phyloP scores from a whole-genome alignment of 192 early-diverging fungal genomes.

The Podila horticola region DNA sequence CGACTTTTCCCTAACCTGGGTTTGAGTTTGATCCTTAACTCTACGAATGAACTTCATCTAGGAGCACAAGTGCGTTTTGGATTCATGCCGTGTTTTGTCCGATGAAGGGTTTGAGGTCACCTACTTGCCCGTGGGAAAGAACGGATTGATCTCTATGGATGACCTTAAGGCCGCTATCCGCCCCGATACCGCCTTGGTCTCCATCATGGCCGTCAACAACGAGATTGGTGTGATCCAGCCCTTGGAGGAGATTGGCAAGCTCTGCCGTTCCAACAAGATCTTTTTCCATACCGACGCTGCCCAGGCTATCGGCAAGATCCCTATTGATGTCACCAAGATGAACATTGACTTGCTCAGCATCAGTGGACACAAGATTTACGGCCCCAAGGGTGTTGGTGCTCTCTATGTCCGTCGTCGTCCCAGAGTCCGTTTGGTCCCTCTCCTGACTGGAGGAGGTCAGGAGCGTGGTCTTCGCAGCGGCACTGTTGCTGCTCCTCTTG shows the following conservation, averaged over 20 bases:
- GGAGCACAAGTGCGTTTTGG: conserved; percentile 99
- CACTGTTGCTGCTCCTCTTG: conserved; percentile 91
- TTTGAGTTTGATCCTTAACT: conserved; percentile 4
- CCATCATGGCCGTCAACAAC: conserved; percentile 98
- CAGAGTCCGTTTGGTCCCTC: conserved; percentile 90
- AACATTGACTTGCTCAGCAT: conserved; percentile 97
- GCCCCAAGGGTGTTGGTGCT: conserved; percentile 97
- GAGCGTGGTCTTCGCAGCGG: conserved; percentile 95
- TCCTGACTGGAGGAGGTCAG: conserved; percentile 95
- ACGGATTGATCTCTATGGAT: conserved; percentile 87
- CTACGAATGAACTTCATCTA: conserved; percentile 22
- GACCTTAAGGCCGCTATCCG: conserved; percentile 85
- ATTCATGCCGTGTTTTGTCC: conserved; percentile 94
- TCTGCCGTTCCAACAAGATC: conserved; percentile 88
- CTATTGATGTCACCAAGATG: conserved; percentile 90
- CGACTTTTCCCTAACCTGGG: conserved; percentile 5
- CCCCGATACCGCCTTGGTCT: conserved; percentile 90
- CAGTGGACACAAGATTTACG: conserved; percentile 97
- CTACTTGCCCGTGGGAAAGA: conserved; percentile 87
- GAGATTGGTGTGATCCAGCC: conserved; percentile 98
- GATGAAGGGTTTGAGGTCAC: conserved; percentile 97
- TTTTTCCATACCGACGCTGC: conserved; percentile 99
- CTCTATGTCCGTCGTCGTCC: conserved; percentile 93
- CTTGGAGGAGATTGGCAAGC: conserved; percentile 86
- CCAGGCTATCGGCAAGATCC: conserved; percentile 96